Conservation (phyloP, 139 green algal species). For the Penium margaritaceum region DNA sequence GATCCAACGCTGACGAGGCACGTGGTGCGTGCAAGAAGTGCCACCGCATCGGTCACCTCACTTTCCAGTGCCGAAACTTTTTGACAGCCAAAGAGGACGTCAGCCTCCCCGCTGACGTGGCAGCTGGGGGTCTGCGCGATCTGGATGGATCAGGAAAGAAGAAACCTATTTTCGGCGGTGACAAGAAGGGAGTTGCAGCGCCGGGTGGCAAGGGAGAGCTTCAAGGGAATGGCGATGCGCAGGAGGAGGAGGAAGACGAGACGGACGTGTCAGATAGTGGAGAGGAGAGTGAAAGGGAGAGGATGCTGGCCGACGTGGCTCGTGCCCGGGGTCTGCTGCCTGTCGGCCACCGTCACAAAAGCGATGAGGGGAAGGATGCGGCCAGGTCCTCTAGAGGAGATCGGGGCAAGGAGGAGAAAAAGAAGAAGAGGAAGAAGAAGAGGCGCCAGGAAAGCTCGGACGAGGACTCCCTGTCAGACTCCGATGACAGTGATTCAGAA, state of each 20-base stretch:
- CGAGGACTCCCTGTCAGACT: no score
- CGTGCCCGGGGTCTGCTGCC: slow-evolving; percentile 5
- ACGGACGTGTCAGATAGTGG: neutral
- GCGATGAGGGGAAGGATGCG: no score
- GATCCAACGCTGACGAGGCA: slow-evolving; percentile 34
- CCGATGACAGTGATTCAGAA: neutral
- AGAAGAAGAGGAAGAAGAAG: slow-evolving; percentile 25
- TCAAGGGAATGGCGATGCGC: neutral
- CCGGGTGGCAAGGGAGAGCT: neutral
- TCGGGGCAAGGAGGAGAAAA: neutral
- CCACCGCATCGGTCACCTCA: slow-evolving; percentile 38
- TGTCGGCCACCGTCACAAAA: neutral
- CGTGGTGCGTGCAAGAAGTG: slow-evolving; percentile 46
- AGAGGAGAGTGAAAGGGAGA: slow-evolving; percentile 20
- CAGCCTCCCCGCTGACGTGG: neutral
- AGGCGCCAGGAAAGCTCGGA: slow-evolving; percentile 6
- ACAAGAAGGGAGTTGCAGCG: slow-evolving; percentile 40
- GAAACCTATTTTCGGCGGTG: slow-evolving; percentile 27
- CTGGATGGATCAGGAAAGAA: slow-evolving; percentile 1
- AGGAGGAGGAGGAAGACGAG: slow-evolving; percentile 6
- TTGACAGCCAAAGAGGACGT: slow-evolving; percentile 38
- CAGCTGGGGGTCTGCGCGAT: neutral
- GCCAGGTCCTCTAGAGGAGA: neutral
- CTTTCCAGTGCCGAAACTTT: slow-evolving; percentile 49
- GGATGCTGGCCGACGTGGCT: slow-evolving; percentile 3